A percentile compares a stretch with the other conserved stretches of the same genome.
phyloP scores from a whole-genome alignment of 495 filamentous ascomycete species.

The Hypoxylon trugodes region DNA sequence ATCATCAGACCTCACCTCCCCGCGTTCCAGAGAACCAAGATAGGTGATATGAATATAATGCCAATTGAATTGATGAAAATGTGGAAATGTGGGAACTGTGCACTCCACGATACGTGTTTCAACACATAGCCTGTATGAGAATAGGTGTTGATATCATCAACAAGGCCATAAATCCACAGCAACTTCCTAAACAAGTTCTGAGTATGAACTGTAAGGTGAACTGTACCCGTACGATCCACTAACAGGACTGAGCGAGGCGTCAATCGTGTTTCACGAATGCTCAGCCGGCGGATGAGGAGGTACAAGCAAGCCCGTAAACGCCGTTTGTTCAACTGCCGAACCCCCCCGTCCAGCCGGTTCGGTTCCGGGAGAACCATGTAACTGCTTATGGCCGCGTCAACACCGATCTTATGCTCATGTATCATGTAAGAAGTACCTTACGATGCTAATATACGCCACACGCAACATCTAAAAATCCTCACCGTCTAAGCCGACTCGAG shows the following conservation, averaged over 20 bases:
- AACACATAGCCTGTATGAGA: neutral
- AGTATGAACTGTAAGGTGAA: too few species aligned
- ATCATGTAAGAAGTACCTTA: too few species aligned
- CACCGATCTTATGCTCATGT: too few species aligned
- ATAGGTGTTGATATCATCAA: neutral
- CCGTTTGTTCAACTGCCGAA: slow-evolving; percentile 1
- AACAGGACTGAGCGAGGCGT: neutral
- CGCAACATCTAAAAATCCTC: too few species aligned
- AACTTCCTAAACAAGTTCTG: too few species aligned
- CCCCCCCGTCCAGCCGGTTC: neutral
- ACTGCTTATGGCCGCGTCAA: slow-evolving; percentile 1
- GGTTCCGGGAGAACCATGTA: neutral
- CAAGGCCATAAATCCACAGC: neutral
- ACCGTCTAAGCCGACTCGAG: too few species aligned
- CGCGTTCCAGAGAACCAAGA: neutral
- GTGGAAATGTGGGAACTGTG: neutral
- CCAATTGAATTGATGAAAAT: neutral
- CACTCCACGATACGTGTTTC: neutral
- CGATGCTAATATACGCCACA: too few species aligned
- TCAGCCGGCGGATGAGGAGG: neutral
- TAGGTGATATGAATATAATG: neutral
- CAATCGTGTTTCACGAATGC: neutral
- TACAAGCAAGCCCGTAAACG: neutral
- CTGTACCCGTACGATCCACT: neutral
- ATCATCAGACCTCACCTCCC: too few species aligned